These are phyloP conservation scores for Moesziomyces sp. DNA, from an alignment of 1,284 basidiomycete genomes.

Conservation along the genomic window DNA sequence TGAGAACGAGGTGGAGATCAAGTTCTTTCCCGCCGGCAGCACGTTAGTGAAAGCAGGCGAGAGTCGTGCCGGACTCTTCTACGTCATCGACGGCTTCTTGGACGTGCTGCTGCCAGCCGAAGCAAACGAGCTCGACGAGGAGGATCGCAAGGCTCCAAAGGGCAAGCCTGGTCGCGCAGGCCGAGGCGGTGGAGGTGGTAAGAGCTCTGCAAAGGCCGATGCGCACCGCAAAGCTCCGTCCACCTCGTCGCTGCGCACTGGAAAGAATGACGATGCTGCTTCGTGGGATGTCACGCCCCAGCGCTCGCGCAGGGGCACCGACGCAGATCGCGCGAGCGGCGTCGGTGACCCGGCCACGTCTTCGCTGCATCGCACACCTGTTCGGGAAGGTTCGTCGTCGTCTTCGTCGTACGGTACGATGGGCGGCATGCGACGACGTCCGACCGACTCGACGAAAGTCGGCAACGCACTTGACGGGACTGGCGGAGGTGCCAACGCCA, in stretches of 20 bases:
- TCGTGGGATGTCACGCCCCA: conserved; percentile 9
- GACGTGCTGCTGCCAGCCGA: conserved; percentile 82
- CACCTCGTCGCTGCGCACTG: conserved; percentile 15
- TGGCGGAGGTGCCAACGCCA: conserved; percentile 11
- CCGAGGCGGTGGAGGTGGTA: background rate
- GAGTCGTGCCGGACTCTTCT: conserved; percentile 89
- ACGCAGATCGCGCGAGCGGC: conserved; percentile 11
- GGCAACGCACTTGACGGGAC: conserved; percentile 63
- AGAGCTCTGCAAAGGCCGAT: conserved; percentile 3
- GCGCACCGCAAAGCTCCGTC: conserved; percentile 11
- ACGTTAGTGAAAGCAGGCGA: conserved; percentile 90
- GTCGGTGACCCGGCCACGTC: conserved; percentile 3
- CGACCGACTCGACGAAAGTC: conserved; percentile 42
- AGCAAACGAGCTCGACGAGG: conserved; percentile 64
- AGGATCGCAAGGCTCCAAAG: conserved; percentile 15
- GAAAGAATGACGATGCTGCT: conserved; percentile 10
- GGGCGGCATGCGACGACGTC: conserved; percentile 21
- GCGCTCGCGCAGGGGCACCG: conserved; percentile 21
- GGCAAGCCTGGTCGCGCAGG: conserved; percentile 7
- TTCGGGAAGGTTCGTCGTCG: conserved; percentile 22
- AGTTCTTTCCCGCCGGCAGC: conserved; percentile 89
- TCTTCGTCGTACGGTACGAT: conserved; percentile 13
- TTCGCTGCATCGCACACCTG: conserved; percentile 15
- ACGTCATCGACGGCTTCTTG: conserved; percentile 96
- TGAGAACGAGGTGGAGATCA: conserved; percentile 94